These are phyloP conservation scores for Dioscorea alata DNA, from an alignment of 106 monocot species.

Conservation along the genomic window DNA sequence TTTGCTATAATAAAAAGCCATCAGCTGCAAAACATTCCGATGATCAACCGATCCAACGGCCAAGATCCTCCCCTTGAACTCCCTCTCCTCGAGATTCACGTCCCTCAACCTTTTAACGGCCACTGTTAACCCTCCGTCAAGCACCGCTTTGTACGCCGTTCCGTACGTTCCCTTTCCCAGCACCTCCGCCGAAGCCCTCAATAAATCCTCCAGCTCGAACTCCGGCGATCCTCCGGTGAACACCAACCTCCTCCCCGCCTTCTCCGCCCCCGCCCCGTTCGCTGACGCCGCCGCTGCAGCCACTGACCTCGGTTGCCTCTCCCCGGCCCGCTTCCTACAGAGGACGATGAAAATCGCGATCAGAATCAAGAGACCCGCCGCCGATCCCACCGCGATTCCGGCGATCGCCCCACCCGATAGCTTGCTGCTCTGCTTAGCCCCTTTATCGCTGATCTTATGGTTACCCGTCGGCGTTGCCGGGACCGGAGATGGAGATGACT, in stretches of 20 bases:
- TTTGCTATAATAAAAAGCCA: constrained; percentile 72
- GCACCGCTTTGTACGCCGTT: constrained; percentile 73
- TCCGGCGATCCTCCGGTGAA: constrained; percentile 21
- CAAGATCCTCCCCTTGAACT: constrained; percentile 51
- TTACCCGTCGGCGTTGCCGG: neutral
- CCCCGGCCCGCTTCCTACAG: neutral
- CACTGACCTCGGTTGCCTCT: neutral
- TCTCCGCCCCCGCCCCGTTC: neutral
- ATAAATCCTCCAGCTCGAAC: constrained; percentile 72
- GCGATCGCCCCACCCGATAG: constrained; percentile 77
- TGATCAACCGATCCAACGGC: constrained; percentile 52
- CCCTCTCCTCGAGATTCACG: constrained; percentile 54
- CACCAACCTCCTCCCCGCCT: constrained; percentile 51
- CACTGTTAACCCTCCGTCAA: constrained; percentile 53
- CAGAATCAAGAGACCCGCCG: constrained; percentile 24
- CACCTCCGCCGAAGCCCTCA: constrained; percentile 97
- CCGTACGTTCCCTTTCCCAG: constrained; percentile 82
- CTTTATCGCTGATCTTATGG: neutral
- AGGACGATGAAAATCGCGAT: constrained; percentile 21
- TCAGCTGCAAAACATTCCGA: constrained; percentile 44
- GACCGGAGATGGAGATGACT: constrained; percentile 2
- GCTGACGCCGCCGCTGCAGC: constrained; percentile 1
- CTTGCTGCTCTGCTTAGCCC: constrained; percentile 9
- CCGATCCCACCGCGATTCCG: constrained; percentile 56
- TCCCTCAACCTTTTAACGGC: constrained; percentile 78